Evolutionary conservation across 2,329 filamentous ascomycete species (phyloP), one percentile per base, ranked within the genome.

Genomic region (Sclerotinia minor): DNA sequence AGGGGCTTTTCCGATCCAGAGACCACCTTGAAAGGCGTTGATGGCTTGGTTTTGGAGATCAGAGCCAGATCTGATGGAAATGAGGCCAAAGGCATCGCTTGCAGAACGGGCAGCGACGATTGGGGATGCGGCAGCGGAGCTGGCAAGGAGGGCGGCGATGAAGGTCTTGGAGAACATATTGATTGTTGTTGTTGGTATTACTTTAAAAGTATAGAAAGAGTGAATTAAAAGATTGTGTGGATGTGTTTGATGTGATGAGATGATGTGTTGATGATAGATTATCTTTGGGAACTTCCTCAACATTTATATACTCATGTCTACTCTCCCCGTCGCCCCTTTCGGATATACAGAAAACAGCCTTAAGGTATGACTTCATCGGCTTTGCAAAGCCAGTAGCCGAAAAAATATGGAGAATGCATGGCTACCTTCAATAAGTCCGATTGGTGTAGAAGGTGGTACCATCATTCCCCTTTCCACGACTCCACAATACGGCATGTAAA

Each of bases 11-110:
- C 68, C 68, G 9, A 69, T 67, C 21, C 38, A 69, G 45, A 69
- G 54, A 45, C 9, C 8, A 11, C 44, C 32, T 3, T 35, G 35
- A 6, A 1, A 2, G 21, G 68, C 65, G n/a, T 17, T 38, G 55
- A 69, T 67, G n/a, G n/a, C n/a, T 24, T 38, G 21, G 47, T 8
- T n/a, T 50, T 69, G 64, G n/a, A 64, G 15, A 17, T 38, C 9
- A 5, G 9, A 47, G 21, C 64, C 65, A 1, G 64, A 60, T 21
- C 26, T 13, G 50, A 66, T 64, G 38, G 81, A 1, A 29, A 67
- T 26, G 11, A 69, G 50, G 3, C 41, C 17, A 26, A 69, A 69
- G 15, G 52, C 38, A 44, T 41, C 3, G 11, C 26, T 19, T 1
- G 9, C 24, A 15, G 26, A 44, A 53, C 53, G 47, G 35, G 45